These are phyloP conservation scores for Pseudogymnoascus sp. DNA, from an alignment of 2,329 filamentous ascomycete species.

Conservation along the genomic window DNA sequence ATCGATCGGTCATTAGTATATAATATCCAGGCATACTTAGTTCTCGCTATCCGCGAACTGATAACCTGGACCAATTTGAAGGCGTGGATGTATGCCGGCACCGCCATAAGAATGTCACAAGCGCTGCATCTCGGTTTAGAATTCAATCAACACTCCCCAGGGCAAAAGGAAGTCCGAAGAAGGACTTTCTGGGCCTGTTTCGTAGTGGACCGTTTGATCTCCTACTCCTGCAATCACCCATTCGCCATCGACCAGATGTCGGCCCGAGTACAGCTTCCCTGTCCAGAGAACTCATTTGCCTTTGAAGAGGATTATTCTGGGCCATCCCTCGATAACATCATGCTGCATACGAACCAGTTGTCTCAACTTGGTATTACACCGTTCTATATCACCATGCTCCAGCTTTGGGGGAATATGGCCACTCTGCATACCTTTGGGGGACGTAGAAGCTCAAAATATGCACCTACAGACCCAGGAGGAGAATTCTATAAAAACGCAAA, in stretches of 20 bases:
- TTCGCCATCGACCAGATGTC: not conserved
- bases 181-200: conserved; percentile 14
- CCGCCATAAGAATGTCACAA: conserved; percentile 14
- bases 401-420: conserved; percentile 10
- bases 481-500: not conserved
- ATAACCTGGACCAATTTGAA: conserved; percentile 10
- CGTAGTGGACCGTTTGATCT: conserved; percentile 11
- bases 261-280: conserved; percentile 11
- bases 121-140: conserved; percentile 11
- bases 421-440: conserved; percentile 3
- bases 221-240: conserved; percentile 12
- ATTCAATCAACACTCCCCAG: conserved; percentile 11
- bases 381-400: conserved; percentile 10
- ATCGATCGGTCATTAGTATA: not conserved
- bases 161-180: conserved; percentile 12
- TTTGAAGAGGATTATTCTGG: conserved; percentile 12
- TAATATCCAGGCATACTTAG: conserved; percentile 12
- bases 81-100: conserved; percentile 14
- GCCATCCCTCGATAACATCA: not conserved
- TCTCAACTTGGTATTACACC: conserved; percentile 8
- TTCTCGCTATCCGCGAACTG: conserved; percentile 13
- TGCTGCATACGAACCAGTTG: not conserved
- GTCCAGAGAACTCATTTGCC: conserved; percentile 10
- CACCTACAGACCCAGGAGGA: not conserved
- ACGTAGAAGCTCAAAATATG: not conserved